A percentile compares a stretch with the other conserved stretches of the same genome.
Conservation (phyloP, 129 eudicot genomes). For the Scalesia atractyloides region DNA sequence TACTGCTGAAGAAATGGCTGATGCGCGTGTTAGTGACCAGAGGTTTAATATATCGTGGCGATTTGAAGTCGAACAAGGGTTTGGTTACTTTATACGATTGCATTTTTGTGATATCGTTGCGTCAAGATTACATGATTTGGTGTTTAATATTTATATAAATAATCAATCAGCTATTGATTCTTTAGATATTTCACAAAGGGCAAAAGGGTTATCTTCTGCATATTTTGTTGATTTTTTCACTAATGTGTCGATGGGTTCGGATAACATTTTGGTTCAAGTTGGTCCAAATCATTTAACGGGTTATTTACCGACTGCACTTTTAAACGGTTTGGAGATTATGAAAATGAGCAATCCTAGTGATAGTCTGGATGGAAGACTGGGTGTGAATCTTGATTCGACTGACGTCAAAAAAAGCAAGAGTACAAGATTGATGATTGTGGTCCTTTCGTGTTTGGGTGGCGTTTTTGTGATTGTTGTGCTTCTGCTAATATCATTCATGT, state of each 20-base stretch:
- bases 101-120: conserved; percentile 63
- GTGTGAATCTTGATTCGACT: conserved; percentile 8
- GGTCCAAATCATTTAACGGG: conserved; percentile 43
- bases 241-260: conserved; percentile 36
- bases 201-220: conserved; percentile 43
- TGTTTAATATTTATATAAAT: conserved; percentile 49
- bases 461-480: conserved; percentile 32
- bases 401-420: conserved; percentile 22
- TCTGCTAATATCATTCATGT: conserved; percentile 20
- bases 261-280: conserved; percentile 39
- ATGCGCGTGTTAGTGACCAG: conserved; percentile 46
- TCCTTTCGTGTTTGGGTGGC: conserved; percentile 40
- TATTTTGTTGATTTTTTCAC: conserved; percentile 50
- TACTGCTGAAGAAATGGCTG: conserved; percentile 60
- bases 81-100: conserved; percentile 46
- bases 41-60: conserved; percentile 52
- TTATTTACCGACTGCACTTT: conserved; percentile 41
- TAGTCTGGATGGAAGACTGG: conserved; percentile 48
- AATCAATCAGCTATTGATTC: conserved; percentile 44
- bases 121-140: conserved; percentile 33
- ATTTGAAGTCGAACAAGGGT: conserved; percentile 50
- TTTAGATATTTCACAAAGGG: conserved; percentile 43
- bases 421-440: conserved; percentile 23
- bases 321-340: conserved; percentile 61
- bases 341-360: conserved; percentile 49